phyloP scores from a whole-genome alignment of 2,329 filamentous ascomycete species.

The Penicillium concentricum region DNA sequence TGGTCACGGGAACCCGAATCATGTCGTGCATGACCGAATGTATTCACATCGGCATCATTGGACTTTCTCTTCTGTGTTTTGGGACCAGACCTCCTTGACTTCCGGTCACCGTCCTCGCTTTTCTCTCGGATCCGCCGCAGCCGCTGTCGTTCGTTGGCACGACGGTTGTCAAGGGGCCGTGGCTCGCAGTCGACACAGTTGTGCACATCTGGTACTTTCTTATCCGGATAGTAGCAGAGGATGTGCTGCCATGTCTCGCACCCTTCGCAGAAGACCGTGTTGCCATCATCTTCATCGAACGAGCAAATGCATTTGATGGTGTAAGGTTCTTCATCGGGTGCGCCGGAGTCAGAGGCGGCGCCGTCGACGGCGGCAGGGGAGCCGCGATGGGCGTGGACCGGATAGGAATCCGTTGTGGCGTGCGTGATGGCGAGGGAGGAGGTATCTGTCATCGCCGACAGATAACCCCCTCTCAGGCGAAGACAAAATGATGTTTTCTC shows the following conservation, averaged over 20 bases:
- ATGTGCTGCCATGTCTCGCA: slow-evolving; percentile 99
- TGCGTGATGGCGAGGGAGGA: slow-evolving; percentile 51
- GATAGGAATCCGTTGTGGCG: slow-evolving; percentile 46
- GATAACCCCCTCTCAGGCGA: slow-evolving; percentile 45
- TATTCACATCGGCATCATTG: slow-evolving; percentile 59
- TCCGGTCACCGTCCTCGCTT: slow-evolving; percentile 64
- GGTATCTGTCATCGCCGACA: slow-evolving; percentile 57
- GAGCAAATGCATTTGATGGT: slow-evolving; percentile 98
- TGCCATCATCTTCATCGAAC: slow-evolving; percentile 92
- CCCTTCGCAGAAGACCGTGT: slow-evolving; percentile 91
- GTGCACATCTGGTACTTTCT: slow-evolving; percentile 73
- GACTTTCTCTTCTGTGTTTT: slow-evolving; percentile 88
- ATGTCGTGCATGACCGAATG: slow-evolving; percentile 56
- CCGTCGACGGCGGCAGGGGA: slow-evolving; percentile 45
- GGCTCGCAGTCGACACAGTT: slow-evolving; percentile 88
- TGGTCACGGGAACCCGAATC: slow-evolving; percentile 53
- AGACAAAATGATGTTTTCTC: slow-evolving; percentile 25
- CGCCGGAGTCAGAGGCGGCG: slow-evolving; percentile 41
- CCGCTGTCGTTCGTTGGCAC: slow-evolving; percentile 71
- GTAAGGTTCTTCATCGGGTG: slow-evolving; percentile 57
- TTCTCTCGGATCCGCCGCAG: slow-evolving; percentile 62
- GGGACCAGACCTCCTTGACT: slow-evolving; percentile 68
- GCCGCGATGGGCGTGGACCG: slow-evolving; percentile 47
- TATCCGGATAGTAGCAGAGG: slow-evolving; percentile 87
- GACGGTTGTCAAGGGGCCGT: slow-evolving; percentile 68